Evolutionary conservation across 1,139 yeast genomes (phyloP).

Genomic region (Yamadazyma diddensiae): DNA sequence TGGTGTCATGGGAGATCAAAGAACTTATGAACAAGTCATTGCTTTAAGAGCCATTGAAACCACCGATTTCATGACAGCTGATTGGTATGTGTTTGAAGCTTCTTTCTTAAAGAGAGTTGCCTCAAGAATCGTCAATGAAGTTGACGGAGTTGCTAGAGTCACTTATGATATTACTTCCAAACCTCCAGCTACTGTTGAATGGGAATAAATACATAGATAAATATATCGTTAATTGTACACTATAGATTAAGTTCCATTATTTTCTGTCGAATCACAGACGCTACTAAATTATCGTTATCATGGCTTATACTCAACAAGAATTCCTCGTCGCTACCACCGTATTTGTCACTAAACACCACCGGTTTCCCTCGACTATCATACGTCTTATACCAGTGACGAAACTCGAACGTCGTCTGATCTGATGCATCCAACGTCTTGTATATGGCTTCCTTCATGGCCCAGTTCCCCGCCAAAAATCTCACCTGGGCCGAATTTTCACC

Average conservation of each 20-base stretch:
- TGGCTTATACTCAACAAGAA: constrained; percentile 62
- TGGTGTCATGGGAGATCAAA: constrained; percentile 99
- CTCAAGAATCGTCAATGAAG: constrained; percentile 96
- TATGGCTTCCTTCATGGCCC: constrained; percentile 79
- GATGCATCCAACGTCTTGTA: constrained; percentile 54
- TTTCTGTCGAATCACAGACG: constrained; percentile 48
- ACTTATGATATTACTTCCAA: constrained; percentile 97
- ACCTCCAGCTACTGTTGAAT: constrained; percentile 99
- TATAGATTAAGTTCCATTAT: background rate
- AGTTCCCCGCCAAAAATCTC: constrained; percentile 50
- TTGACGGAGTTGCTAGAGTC: constrained; percentile 97
- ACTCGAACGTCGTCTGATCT: constrained; percentile 52
- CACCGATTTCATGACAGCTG: constrained; percentile 98
- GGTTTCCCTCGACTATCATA: constrained; percentile 43
- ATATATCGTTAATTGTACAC: background rate
- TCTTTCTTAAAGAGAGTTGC: constrained; percentile 89
- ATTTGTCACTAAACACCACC: constrained; percentile 27
- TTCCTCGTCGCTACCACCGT: constrained; percentile 33
- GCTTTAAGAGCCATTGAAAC: constrained; percentile 98
- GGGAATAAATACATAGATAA: constrained; percentile 62
- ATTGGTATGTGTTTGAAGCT: constrained; percentile 95
- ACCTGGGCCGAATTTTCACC: constrained; percentile 23
- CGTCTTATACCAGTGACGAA: constrained; percentile 59
- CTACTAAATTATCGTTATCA: constrained; percentile 55
- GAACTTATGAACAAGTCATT: constrained; percentile 98